phyloP scores from a whole-genome alignment of 164 flowering plant species.

The Magnolia officinalis region DNA sequence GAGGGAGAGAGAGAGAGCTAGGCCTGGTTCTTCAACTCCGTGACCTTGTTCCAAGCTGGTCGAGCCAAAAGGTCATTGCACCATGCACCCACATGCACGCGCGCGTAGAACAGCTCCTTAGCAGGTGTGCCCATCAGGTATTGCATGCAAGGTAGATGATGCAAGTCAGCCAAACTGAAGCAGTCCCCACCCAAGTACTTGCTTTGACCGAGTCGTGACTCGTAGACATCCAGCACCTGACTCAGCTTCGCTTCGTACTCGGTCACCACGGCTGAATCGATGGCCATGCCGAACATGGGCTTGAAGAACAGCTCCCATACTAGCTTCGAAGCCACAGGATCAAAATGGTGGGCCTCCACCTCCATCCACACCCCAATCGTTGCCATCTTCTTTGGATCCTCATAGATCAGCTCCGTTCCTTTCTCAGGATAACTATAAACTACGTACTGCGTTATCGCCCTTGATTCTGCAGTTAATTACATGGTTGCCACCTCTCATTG shows the following conservation, averaged over 20 bases:
- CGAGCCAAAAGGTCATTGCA: constrained; percentile 55
- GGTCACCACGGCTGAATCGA: constrained; percentile 34
- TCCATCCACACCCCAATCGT: constrained; percentile 44
- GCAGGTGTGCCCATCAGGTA: constrained; percentile 40
- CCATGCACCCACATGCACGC: constrained; percentile 57
- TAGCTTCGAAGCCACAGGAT: constrained; percentile 37
- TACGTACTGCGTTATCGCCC: constrained; percentile 20
- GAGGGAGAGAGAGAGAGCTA: not conserved
- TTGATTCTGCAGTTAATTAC: constrained; percentile 15
- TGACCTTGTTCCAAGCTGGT: constrained; percentile 36
- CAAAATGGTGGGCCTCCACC: constrained; percentile 57
- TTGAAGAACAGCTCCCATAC: constrained; percentile 30
- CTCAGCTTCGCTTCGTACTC: constrained; percentile 15
- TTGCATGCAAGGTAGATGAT: constrained; percentile 2
- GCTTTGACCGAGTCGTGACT: constrained; percentile 14
- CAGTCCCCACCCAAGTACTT: constrained; percentile 17
- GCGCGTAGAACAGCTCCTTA: constrained; percentile 25
- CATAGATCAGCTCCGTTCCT: constrained; percentile 14
- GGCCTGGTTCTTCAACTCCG: constrained; percentile 5
- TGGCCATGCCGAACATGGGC: constrained; percentile 33
- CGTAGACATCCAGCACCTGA: constrained; percentile 15
- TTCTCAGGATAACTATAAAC: constrained; percentile 7
- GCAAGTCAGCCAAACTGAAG: constrained; percentile 8
- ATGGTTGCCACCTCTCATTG: not conserved
- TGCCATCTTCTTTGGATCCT: constrained; percentile 15